These are phyloP conservation scores for Ceratocystis smalleyi DNA, from an alignment of 2,329 filamentous ascomycete genomes.

Conservation along the genomic window DNA sequence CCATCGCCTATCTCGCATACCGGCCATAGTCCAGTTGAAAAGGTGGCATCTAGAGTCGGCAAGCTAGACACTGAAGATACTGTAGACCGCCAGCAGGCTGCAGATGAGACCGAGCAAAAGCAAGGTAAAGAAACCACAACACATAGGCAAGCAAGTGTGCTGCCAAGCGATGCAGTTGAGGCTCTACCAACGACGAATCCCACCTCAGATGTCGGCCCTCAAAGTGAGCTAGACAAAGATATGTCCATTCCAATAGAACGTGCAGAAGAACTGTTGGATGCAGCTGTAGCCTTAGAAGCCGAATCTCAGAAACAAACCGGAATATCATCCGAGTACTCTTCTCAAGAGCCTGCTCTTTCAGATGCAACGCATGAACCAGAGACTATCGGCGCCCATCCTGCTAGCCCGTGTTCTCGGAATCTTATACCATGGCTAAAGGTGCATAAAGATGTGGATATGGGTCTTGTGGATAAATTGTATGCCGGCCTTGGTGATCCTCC, in stretches of 20 bases:
- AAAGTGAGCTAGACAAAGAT: neutral
- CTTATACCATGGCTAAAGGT: neutral
- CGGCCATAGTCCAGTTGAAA: neutral
- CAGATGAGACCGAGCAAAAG: neutral
- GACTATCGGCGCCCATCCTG: neutral
- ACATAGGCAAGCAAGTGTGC: neutral
- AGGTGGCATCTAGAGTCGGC: neutral
- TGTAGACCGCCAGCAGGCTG: neutral
- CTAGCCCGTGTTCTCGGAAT: neutral
- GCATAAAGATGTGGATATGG: constrained; percentile 14
- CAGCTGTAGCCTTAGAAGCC: neutral
- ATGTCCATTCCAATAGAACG: neutral
- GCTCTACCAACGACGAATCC: neutral
- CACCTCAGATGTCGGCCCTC: neutral
- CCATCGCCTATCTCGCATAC: neutral
- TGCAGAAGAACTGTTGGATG: neutral
- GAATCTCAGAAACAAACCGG: neutral
- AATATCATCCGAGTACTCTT: neutral
- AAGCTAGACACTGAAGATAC: neutral
- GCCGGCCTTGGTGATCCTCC: constrained; percentile 24
- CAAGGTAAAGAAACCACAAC: neutral
- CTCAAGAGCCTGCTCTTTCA: neutral
- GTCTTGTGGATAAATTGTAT: constrained; percentile 11
- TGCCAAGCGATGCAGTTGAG: neutral
- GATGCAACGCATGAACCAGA: neutral